Evolutionary conservation across 2,329 filamentous ascomycete species (phyloP).

Genomic region (Aspergillaceae sp.): DNA sequence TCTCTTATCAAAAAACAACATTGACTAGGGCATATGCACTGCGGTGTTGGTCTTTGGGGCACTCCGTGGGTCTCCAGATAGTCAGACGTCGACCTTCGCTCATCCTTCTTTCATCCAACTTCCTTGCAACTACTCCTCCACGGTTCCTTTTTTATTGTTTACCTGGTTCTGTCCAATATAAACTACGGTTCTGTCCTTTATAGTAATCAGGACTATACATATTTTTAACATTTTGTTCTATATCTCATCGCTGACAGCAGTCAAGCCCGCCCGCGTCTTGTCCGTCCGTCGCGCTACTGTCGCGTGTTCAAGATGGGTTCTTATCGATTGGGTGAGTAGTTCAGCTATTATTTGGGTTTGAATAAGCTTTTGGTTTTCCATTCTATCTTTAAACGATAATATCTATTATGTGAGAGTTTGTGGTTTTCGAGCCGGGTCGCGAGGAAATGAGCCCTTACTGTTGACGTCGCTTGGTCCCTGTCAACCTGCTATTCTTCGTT

Average conservation of each 20-base stretch:
- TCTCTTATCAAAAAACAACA: too few relatives aligned
- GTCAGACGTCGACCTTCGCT: neutral
- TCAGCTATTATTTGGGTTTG: neutral
- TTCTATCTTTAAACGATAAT: neutral
- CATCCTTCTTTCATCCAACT: neutral
- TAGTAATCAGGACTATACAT: neutral
- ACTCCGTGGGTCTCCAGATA: conserved; percentile 9
- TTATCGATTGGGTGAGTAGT: conserved; percentile 11
- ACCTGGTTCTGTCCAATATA: too few relatives aligned
- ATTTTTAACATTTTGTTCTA: too few relatives aligned
- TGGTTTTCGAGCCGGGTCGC: too few relatives aligned
- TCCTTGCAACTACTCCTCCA: neutral
- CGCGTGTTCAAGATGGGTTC: conserved; percentile 6
- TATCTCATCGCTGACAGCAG: too few relatives aligned
- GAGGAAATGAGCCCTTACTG: too few relatives aligned
- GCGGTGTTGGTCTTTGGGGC: conserved; percentile 17
- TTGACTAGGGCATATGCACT: conserved; percentile 1
- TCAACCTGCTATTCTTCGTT: too few relatives aligned
- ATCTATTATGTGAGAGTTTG: too few relatives aligned
- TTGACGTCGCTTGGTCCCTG: too few relatives aligned
- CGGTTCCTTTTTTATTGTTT: neutral
- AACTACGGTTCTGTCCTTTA: too few relatives aligned
- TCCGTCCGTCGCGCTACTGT: neutral
- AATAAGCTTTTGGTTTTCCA: neutral
- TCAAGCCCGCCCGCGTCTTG: neutral